A percentile compares a stretch with the other conserved stretches of the same genome.
phyloP scores from a whole-genome alignment of 2,329 filamentous ascomycete genomes.

The Epichloe bromicola region DNA sequence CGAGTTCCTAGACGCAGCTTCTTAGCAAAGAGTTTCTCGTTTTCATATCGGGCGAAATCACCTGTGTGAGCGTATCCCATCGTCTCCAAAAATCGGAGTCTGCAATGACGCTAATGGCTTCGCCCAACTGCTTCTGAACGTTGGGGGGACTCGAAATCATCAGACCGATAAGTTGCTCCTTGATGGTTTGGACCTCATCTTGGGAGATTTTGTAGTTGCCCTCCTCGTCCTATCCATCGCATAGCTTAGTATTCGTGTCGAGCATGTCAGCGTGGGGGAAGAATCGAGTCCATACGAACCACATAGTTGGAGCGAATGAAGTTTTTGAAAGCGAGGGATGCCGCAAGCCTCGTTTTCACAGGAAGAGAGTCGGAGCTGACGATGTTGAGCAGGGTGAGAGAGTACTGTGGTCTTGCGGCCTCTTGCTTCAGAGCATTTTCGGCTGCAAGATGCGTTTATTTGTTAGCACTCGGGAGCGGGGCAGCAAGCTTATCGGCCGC shows the following conservation, averaged over 20 bases:
- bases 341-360: conserved; percentile 69
- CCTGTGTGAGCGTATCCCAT: conserved; percentile 91
- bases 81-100: conserved; percentile 94
- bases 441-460: conserved; percentile 41
- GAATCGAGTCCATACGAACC: conserved; percentile 30
- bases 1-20: conserved; percentile 52
- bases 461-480: conserved; percentile 22
- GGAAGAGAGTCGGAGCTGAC: conserved; percentile 64
- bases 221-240: conserved; percentile 59
- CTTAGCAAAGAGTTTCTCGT: conserved; percentile 3
- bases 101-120: conserved; percentile 92
- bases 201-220: conserved; percentile 78
- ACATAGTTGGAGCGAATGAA: conserved; percentile 92
- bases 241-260: conserved; percentile 8
- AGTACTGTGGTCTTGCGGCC: conserved; percentile 77
- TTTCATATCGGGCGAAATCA: conserved; percentile 19
- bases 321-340: conserved; percentile 95
- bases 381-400: conserved; percentile 77
- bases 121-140: conserved; percentile 87
- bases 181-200: conserved; percentile 80
- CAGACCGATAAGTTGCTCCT: conserved; percentile 84
- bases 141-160: conserved; percentile 86
- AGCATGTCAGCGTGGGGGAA: conserved; percentile 1
- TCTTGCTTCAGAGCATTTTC: conserved; percentile 68
- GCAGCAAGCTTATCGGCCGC: conserved; percentile 8